Evolutionary conservation across 2,329 filamentous ascomycete genomes (phyloP), one percentile per base, ranked within the genome.

Genomic region (Dothistroma septosporum): DNA sequence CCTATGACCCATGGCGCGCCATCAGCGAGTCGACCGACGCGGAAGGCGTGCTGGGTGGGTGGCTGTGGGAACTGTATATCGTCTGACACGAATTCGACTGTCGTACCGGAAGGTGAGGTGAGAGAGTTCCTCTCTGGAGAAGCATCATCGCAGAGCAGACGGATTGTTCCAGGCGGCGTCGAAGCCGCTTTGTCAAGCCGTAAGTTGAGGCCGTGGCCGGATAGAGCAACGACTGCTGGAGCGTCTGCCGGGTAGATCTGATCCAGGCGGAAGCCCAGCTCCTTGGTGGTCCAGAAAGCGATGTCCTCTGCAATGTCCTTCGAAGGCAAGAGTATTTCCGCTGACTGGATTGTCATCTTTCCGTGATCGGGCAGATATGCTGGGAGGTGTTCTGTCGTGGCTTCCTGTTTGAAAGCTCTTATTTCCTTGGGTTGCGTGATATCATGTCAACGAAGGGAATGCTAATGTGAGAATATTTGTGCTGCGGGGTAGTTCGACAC

Each of bases 221-320:
- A 59, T 19, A 64, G 35, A 7, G 47, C 22, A 4, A 54, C 59
- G 49, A 64, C 53, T 57, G 46, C 52, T 11, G 61, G 61, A 14
- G 59, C 57, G 22, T 64, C 61, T 24, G 61, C 61, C 10, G 61
- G 61, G 46, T 64, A 64, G 41, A 64, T 64, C 41, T 64, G 56
- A n/a, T 64, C 44, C 56, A 61, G 59, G 9, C 61, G 59, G 24
- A 64, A 64, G 14, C 49, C 53, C 4, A 64, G 53, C 19, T 19
- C 32, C 2, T 50, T 28, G 5, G 56, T 49, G 11, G 59, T 64
- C 61, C 61, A 64, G 52, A 64, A 64, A 4, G 35, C 61, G 35
- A 64, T 14, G 48, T 64, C 59, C n/a, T 63, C 37, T 12, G 61
- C 50, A 11, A 63, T 63, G 50, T 37, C 41, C 31, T 59, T 56